phyloP scores from a whole-genome alignment of 2,329 filamentous ascomycete genomes.

The Xylaria sp. region DNA sequence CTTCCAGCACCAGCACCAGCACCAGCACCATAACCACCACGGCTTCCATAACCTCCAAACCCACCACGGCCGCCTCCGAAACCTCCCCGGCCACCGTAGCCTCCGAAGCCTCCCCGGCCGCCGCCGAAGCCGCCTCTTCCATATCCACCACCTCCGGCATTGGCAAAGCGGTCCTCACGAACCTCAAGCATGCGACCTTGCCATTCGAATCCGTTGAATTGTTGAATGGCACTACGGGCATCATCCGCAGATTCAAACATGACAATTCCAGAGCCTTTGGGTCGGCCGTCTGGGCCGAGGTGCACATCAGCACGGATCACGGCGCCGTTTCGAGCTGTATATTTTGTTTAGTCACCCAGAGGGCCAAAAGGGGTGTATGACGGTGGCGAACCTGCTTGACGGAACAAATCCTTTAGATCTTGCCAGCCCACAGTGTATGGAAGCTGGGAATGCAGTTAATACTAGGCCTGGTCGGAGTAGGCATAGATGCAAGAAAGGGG shows the following conservation, averaged over 20 bases:
- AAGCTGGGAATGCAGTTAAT: conserved; percentile 68
- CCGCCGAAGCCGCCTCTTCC: conserved; percentile 61
- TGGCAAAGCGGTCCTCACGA: conserved; percentile 93
- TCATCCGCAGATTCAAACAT: conserved; percentile 96
- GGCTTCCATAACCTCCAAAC: conserved; percentile 37
- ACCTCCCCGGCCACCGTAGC: conserved; percentile 53
- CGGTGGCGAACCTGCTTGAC: conserved; percentile 84
- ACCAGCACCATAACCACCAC: conserved; percentile 52
- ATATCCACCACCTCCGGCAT: conserved; percentile 66
- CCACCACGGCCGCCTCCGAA: conserved; percentile 2
- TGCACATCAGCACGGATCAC: conserved; percentile 97
- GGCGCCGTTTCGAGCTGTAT: conserved; percentile 70
- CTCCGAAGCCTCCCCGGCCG: conserved; percentile 52
- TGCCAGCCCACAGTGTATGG: conserved; percentile 99
- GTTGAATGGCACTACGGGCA: conserved; percentile 92
- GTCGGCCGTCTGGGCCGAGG: conserved; percentile 86
- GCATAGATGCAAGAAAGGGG: conserved; percentile 50
- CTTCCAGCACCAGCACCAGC: conserved; percentile 32
- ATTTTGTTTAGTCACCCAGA: conserved; percentile 31
- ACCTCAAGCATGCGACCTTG: conserved; percentile 93
- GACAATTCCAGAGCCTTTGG: conserved; percentile 96
- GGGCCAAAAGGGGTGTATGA: neutral
- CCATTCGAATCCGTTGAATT: conserved; percentile 99
- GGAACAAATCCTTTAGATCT: conserved; percentile 98
- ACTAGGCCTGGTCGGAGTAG: conserved; percentile 34